Conservation (phyloP, 2,329 filamentous ascomycete species). For the Geosmithia putterillii region DNA sequence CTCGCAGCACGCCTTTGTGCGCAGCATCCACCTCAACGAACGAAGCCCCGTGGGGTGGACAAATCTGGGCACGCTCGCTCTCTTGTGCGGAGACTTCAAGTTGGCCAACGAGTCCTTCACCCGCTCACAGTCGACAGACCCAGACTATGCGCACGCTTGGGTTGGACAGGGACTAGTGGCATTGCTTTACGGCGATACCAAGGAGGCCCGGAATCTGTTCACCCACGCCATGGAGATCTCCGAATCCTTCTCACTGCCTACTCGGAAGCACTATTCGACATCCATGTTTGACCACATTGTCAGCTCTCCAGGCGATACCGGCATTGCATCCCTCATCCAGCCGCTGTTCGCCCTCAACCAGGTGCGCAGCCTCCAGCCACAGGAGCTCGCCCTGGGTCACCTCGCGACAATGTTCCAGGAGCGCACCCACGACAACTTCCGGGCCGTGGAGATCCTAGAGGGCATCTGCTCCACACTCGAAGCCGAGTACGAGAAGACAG, state of each 20-base stretch:
- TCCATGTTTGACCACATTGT: slow-evolving; percentile 75
- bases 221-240: slow-evolving; percentile 92
- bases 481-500: slow-evolving; percentile 70
- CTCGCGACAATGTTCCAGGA: slow-evolving; percentile 73
- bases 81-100: slow-evolving; percentile 70
- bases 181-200: slow-evolving; percentile 57
- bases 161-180: slow-evolving; percentile 84
- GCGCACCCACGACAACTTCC: slow-evolving; percentile 55
- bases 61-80: slow-evolving; percentile 76
- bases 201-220: slow-evolving; percentile 74
- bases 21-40: slow-evolving; percentile 88
- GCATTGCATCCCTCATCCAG: slow-evolving; percentile 58
- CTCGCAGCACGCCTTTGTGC: slow-evolving; percentile 83
- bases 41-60: slow-evolving; percentile 77
- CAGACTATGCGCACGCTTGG: slow-evolving; percentile 89
- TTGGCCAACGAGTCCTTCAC: slow-evolving; percentile 88
- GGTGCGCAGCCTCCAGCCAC: slow-evolving; percentile 56
- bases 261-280: slow-evolving; percentile 67
- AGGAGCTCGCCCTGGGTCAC: slow-evolving; percentile 62
- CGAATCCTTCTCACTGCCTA: slow-evolving; percentile 59
- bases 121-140: slow-evolving; percentile 83
- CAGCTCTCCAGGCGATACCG: slow-evolving; percentile 35
- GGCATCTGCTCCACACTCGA: slow-evolving; percentile 60
- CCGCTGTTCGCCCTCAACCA: slow-evolving; percentile 84
- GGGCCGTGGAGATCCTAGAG: slow-evolving; percentile 52